A percentile compares a stretch with the other conserved stretches of the same genome.
These are phyloP conservation scores for Porpolomopsis calyptriformis DNA, from an alignment of 768 basidiomycete species.

Conservation along the genomic window DNA sequence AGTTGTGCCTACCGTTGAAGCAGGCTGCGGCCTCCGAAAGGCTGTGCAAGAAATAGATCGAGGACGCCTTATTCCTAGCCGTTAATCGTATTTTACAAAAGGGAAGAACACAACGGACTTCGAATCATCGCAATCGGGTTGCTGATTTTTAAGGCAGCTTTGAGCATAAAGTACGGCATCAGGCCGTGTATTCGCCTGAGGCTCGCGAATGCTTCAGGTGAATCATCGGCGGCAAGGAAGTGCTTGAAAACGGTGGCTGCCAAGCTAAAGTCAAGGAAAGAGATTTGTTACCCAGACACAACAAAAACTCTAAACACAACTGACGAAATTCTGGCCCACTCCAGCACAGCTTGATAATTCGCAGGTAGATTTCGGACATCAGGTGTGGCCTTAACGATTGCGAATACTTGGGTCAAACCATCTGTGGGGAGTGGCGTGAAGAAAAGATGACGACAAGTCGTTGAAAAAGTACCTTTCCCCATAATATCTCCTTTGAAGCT, in stretches of 20 bases:
- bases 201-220: slow-evolving; percentile 78
- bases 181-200: slow-evolving; percentile 90
- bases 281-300: slow-evolving; percentile 2
- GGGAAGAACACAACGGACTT: slow-evolving; percentile 28
- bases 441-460: not conserved
- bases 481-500: slow-evolving; percentile 92
- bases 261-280: slow-evolving; percentile 38
- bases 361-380: slow-evolving; percentile 66
- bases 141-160: slow-evolving; percentile 80
- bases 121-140: slow-evolving; percentile 97
- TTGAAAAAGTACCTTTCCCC: slow-evolving; percentile 46
- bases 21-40: slow-evolving; percentile 88
- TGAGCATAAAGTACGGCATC: slow-evolving; percentile 97
- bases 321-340: slow-evolving; percentile 96
- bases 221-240: slow-evolving; percentile 85
- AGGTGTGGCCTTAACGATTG: slow-evolving; percentile 72
- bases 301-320: slow-evolving; percentile 21
- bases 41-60: slow-evolving; percentile 93
- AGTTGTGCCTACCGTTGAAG: slow-evolving; percentile 58
- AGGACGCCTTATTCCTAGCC: slow-evolving; percentile 43
- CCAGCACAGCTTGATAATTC: slow-evolving; percentile 82
- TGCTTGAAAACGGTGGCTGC: slow-evolving; percentile 96
- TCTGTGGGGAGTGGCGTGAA: slow-evolving; percentile 32
- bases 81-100: slow-evolving; percentile 3
- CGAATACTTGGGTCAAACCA: slow-evolving; percentile 83